These are phyloP conservation scores for Poa pratensis DNA, from an alignment of 176 grass and related monocot species.

Conservation along the genomic window DNA sequence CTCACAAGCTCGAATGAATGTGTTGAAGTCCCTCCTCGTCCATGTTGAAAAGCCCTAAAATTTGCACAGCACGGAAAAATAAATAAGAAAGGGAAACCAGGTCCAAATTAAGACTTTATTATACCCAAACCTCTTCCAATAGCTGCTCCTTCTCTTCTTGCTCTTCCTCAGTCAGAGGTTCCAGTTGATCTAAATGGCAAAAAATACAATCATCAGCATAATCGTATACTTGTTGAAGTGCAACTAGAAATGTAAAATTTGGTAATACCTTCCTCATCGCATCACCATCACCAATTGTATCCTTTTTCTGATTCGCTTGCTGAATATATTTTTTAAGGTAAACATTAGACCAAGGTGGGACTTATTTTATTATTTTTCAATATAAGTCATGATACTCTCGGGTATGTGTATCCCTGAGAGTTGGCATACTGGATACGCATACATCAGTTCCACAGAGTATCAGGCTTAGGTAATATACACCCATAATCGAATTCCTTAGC, in stretches of 20 bases:
- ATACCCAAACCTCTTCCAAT: constrained; percentile 58
- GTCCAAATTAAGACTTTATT: constrained; percentile 31
- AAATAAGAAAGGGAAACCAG: constrained; percentile 5
- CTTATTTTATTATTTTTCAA: not conserved
- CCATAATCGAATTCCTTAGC: constrained; percentile 15
- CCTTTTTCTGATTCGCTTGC: constrained; percentile 77
- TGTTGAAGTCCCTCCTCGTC: constrained; percentile 84
- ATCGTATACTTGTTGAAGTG: not conserved
- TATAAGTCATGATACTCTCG: not conserved
- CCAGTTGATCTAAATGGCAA: constrained; percentile 54
- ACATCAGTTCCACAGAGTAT: constrained; percentile 16
- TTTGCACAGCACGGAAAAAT: constrained; percentile 20
- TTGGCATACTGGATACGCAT: not conserved
- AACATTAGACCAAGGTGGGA: constrained; percentile 31
- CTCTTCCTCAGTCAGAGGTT: constrained; percentile 61
- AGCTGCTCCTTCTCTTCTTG: constrained; percentile 73
- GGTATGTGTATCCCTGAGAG: not conserved
- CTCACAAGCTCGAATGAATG: constrained; percentile 83
- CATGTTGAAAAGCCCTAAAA: constrained; percentile 79
- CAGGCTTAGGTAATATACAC: not conserved
- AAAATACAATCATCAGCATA: constrained; percentile 20
- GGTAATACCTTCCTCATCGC: constrained; percentile 70
- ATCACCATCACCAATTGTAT: constrained; percentile 83
- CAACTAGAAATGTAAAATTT: constrained; percentile 33
- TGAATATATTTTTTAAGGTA: constrained; percentile 44